Base-by-base conservation (phyloP, 495 filamentous ascomycete genomes). In the Apodospora peruviana region DNA sequence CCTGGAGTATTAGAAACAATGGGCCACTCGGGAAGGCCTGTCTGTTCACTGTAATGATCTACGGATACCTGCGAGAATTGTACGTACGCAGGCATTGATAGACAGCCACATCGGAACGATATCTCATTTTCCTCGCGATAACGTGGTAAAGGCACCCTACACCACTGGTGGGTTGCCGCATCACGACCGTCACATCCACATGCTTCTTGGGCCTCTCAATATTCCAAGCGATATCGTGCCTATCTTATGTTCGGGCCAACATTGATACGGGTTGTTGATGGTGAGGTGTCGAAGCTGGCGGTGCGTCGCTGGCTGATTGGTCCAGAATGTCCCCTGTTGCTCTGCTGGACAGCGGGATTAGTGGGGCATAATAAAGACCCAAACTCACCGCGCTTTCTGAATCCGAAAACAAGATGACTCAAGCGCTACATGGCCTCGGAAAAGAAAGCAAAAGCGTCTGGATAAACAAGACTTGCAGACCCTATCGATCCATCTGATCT, bases 241-340 rank as follows among this genome's bases (percentile, higher is more conserved):
- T 18, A 45, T 40, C 14, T 48, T 5, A 5, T 39, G 5, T 14
- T 14, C n/a, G 40, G 48, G 48, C 18, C 52, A 32, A 12, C 36
- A 16, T 43, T 10, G 20, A 2, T 16, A 46, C 32, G 40, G 40
- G 48, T 45, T 48, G 45, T 18, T 48, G 40, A 34, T 43, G 47
- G 40, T 39, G 40, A 18, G 23, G 37, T 47, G 48, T 40, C 44
- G 35, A 16, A 42, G 40, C 40, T 22, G 41, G 19, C 32, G 38
- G 18, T 35, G 25, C 25, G 45, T 17, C 40, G 29, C 24, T 35
- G 49, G 32, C 37, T 46, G 44, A 57, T 57, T 57, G 54, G 54
- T 38, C 47, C 39, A 29, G 20, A 43, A 51, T 45, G 4, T 7
- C 5, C 2, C 3, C 23, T 45, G 40, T 16, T 48, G 40, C 27